Conservation (phyloP, 2,329 filamentous ascomycete species). For the Blastomyces silverae region DNA sequence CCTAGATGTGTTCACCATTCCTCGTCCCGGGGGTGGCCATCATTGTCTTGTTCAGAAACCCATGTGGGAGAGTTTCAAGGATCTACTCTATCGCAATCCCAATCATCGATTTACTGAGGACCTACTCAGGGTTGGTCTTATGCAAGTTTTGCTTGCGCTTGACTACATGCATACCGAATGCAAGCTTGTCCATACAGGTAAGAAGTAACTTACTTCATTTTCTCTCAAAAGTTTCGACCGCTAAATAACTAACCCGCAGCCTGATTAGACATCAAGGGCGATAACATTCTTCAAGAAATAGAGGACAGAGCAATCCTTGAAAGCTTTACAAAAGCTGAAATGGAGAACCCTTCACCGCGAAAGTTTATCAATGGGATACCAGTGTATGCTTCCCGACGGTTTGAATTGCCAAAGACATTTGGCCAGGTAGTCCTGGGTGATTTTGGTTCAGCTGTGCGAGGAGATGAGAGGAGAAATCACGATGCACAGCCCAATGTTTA, state of each 20-base stretch:
- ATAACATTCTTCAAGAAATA: constrained; percentile 38
- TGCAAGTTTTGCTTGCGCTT: constrained; percentile 15
- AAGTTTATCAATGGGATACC: constrained; percentile 30
- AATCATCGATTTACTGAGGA: constrained; percentile 34
- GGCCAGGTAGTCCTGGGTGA: constrained; percentile 35
- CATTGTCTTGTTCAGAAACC: constrained; percentile 33
- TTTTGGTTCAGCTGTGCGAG: constrained; percentile 35
- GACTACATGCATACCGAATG: constrained; percentile 36
- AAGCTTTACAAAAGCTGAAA: constrained; percentile 32
- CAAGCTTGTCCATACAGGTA: constrained; percentile 43
- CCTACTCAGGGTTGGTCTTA: constrained; percentile 27
- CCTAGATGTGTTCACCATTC: constrained; percentile 32
- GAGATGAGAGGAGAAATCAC: constrained; percentile 38
- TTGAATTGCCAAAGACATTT: constrained; percentile 30
- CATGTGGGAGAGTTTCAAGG: constrained; percentile 39
- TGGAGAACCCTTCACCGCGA: constrained; percentile 34
- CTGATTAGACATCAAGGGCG: constrained; percentile 38
- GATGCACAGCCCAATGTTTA: constrained; percentile 39
- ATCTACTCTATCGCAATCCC: constrained; percentile 36
- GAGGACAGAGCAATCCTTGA: constrained; percentile 35
- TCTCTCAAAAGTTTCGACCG: background rate
- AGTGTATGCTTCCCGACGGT: constrained; percentile 35
- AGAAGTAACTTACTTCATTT: constrained; percentile 10
- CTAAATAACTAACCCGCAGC: constrained; percentile 6
- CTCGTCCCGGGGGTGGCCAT: constrained; percentile 25